Percentiles rank a stretch among this genome's conserved stretches.
Conservation (phyloP, 1,139 yeast genomes). For the Saccharomyces hybrid region DNA sequence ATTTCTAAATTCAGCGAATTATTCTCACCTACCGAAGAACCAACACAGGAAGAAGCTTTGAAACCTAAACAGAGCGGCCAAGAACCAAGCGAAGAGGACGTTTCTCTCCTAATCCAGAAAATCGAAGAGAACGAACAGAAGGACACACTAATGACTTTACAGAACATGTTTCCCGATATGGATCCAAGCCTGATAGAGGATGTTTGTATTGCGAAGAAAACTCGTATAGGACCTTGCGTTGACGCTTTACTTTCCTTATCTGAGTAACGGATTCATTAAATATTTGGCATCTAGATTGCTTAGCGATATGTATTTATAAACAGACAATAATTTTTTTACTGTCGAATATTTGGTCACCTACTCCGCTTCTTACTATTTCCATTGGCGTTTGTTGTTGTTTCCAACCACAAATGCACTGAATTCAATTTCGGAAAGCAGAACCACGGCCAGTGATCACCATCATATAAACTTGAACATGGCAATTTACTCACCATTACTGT, state of each 20-base stretch:
- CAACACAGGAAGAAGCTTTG: conserved; percentile 7
- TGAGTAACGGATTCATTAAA: conserved; percentile 11
- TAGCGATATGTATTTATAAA: background rate
- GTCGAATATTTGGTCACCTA: too few species aligned
- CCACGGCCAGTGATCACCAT: too few species aligned
- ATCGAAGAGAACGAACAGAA: conserved; percentile 36
- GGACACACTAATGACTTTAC: conserved; percentile 42
- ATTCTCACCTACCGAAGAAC: conserved; percentile 9
- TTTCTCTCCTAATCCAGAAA: conserved; percentile 16
- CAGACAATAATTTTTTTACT: background rate
- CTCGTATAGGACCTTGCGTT: conserved; percentile 66
- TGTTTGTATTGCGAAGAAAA: conserved; percentile 58
- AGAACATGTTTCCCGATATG: conserved; percentile 68
- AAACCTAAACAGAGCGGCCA: conserved; percentile 17
- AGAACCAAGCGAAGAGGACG: conserved; percentile 30
- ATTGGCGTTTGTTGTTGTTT: too few species aligned
- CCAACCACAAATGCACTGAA: too few species aligned
- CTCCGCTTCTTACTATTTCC: too few species aligned
- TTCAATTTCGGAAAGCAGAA: too few species aligned
- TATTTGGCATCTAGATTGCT: conserved; percentile 6
- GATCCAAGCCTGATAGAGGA: conserved; percentile 65
- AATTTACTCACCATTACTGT: background rate
- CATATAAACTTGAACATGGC: background rate
- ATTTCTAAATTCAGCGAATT: conserved; percentile 24
- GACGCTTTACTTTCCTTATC: conserved; percentile 47